Evolutionary conservation across 306 rosid genomes (phyloP).

Genomic region (Acmispon strigosus): DNA sequence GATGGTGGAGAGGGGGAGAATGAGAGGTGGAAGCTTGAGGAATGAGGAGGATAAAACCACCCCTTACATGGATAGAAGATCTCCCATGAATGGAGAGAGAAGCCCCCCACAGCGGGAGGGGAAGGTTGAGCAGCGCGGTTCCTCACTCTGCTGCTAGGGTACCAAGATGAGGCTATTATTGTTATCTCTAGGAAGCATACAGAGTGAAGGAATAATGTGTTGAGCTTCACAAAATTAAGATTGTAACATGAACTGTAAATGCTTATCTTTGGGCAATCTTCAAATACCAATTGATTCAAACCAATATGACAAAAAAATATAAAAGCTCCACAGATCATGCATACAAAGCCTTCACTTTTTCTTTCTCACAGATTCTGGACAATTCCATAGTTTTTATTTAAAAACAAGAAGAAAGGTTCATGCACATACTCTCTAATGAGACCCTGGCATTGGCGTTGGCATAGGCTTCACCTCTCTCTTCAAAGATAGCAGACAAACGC

Average conservation of each 20-base stretch:
- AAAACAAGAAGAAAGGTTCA: background rate
- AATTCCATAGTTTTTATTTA: background rate
- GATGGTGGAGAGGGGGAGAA: too few relatives aligned
- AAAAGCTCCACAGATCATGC: background rate
- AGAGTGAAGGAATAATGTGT: background rate
- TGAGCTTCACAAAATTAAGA: background rate
- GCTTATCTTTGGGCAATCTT: background rate
- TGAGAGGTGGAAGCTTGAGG: too few relatives aligned
- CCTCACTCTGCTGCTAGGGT: too few relatives aligned
- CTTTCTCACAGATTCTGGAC: background rate
- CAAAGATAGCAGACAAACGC: constrained; percentile 66
- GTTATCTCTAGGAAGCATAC: background rate
- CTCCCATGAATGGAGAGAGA: too few relatives aligned
- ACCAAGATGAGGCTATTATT: background rate
- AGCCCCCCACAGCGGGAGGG: too few relatives aligned
- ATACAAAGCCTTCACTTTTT: background rate
- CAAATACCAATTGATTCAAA: background rate
- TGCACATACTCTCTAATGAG: constrained; percentile 64
- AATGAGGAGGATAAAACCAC: too few relatives aligned
- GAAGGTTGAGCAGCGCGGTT: too few relatives aligned
- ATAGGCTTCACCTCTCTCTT: constrained; percentile 73
- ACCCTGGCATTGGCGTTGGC: constrained; percentile 80
- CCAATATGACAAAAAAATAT: background rate
- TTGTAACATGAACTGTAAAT: background rate
- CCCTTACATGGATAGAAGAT: too few relatives aligned